Base-by-base conservation (phyloP, 1,284 basidiomycete genomes). In the Singerocomus rubriflavus region DNA sequence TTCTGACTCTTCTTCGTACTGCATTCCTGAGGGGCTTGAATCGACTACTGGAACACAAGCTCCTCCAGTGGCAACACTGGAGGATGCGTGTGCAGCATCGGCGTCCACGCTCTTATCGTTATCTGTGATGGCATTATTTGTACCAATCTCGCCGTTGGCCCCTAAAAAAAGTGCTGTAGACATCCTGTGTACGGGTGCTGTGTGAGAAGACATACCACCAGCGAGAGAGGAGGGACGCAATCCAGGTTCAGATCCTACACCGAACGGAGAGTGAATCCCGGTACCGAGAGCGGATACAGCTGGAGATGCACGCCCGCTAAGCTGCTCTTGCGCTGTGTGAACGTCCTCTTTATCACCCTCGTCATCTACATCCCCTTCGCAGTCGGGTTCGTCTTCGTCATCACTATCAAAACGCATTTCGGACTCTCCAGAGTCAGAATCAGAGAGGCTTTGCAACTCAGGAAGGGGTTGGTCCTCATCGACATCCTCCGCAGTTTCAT, bases 241-340 rank as follows among this genome's bases (percentile, higher is more conserved):
- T 41, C 44, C 50, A 26, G 33, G 14, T 30, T 32, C 33, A 25
- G 50, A 21, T 44, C 53, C 44, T 30, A 42, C 32, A 44, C 44
- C 57, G 5, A 63, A 48, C 7, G 52, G 46, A 44, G 50, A 54
- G 14, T 41, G 50, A 27, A 52, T 27, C 12, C 52, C 38, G 17
- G 52, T 35, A 31, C 60, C 58, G 17, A 65, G 51, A 27, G 60
- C 58, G 32, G 61, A 67, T 26, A 64, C 52, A 3, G 58, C 62
- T 21, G 61, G 64, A 36, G 63, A 69, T 39, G 65, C 42, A 37
- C 60, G 65, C 11, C 64, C 67, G 44, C 61, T 69, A 14, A 48
- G 30, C 12, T 49, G 49, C 40, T 67, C 63, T 27, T 54, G 57
- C 11, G 62, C 57, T 12, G 54, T 65, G 25, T 48, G 58, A n/a